These are phyloP conservation scores for Globisporangium camurandrum DNA, from an alignment of 352 stramenopile species.

Conservation along the genomic window DNA sequence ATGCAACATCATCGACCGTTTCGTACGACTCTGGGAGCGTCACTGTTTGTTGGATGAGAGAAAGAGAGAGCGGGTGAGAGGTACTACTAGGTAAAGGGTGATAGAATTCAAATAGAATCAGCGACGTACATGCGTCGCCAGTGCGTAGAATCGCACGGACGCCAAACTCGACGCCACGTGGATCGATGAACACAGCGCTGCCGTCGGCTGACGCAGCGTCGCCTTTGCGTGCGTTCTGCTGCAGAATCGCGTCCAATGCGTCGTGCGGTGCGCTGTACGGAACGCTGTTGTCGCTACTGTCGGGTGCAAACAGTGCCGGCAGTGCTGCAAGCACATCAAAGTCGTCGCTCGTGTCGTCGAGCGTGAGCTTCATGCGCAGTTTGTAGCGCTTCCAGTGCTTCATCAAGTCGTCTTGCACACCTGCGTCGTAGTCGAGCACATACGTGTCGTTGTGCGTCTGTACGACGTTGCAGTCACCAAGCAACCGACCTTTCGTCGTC, in stretches of 20 bases:
- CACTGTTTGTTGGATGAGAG: constrained; percentile 26
- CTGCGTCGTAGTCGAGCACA: constrained; percentile 63
- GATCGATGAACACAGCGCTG: constrained; percentile 48
- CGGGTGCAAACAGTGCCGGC: constrained; percentile 27
- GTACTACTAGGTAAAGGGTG: constrained; percentile 1
- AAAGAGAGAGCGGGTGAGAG: not conserved
- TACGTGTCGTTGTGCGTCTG: constrained; percentile 62
- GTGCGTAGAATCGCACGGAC: constrained; percentile 46
- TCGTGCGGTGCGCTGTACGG: constrained; percentile 11
- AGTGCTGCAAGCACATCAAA: constrained; percentile 44
- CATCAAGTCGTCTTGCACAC: constrained; percentile 39
- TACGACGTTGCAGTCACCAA: constrained; percentile 74
- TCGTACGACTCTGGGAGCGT: constrained; percentile 36
- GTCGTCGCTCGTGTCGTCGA: constrained; percentile 59
- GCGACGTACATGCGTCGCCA: constrained; percentile 17
- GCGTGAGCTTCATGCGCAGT: constrained; percentile 71
- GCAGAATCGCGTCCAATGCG: constrained; percentile 19
- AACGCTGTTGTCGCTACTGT: too few species aligned
- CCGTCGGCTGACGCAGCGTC: constrained; percentile 13
- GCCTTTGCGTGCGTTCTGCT: constrained; percentile 34
- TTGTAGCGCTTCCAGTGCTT: constrained; percentile 89
- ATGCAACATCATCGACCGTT: constrained; percentile 30
- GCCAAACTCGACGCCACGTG: constrained; percentile 57
- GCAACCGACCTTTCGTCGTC: constrained; percentile 66
- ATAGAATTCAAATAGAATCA: constrained; percentile 2